A percentile compares a stretch with the other conserved stretches of the same genome.
phyloP scores from a whole-genome alignment of 768 basidiomycete genomes.

The Harrya chromipes region DNA sequence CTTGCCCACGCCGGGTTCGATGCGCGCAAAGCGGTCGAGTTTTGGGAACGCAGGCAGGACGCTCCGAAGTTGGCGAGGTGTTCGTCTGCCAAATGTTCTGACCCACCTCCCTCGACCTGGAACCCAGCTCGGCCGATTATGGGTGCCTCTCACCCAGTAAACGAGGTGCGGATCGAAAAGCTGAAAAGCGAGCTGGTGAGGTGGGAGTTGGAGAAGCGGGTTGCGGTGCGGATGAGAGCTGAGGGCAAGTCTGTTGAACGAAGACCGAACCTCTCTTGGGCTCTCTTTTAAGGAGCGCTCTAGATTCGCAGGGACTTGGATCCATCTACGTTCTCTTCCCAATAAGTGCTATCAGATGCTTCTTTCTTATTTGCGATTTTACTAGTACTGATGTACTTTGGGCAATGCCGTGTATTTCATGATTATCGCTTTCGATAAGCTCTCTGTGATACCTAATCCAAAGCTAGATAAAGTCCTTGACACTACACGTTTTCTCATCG shows the following conservation, averaged over 20 bases:
- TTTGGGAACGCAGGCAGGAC: slow-evolving; percentile 70
- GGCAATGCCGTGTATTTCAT: background rate
- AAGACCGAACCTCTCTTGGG: slow-evolving; percentile 12
- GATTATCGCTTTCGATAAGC: background rate
- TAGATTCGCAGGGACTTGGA: slow-evolving; percentile 1
- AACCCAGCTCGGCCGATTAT: slow-evolving; percentile 30
- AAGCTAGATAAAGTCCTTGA: too few relatives aligned
- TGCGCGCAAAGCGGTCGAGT: slow-evolving; percentile 72
- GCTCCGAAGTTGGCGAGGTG: slow-evolving; percentile 16
- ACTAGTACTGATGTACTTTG: slow-evolving; percentile 8
- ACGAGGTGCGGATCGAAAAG: slow-evolving; percentile 39
- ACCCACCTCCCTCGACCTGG: slow-evolving; percentile 9
- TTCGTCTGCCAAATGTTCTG: slow-evolving; percentile 15
- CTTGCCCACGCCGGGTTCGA: slow-evolving; percentile 92
- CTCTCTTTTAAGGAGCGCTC: slow-evolving; percentile 5
- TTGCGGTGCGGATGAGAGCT: slow-evolving; percentile 18
- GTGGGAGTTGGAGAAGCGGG: slow-evolving; percentile 41
- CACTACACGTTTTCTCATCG: too few relatives aligned
- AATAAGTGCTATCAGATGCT: background rate
- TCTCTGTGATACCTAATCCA: too few relatives aligned
- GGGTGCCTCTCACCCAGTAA: slow-evolving; percentile 45
- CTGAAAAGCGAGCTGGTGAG: slow-evolving; percentile 43
- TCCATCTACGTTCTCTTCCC: background rate
- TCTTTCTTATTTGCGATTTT: background rate
- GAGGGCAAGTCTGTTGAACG: slow-evolving; percentile 20